These are phyloP conservation scores for Sapria himalayana DNA, from an alignment of 345 rosid species.

Conservation along the genomic window DNA sequence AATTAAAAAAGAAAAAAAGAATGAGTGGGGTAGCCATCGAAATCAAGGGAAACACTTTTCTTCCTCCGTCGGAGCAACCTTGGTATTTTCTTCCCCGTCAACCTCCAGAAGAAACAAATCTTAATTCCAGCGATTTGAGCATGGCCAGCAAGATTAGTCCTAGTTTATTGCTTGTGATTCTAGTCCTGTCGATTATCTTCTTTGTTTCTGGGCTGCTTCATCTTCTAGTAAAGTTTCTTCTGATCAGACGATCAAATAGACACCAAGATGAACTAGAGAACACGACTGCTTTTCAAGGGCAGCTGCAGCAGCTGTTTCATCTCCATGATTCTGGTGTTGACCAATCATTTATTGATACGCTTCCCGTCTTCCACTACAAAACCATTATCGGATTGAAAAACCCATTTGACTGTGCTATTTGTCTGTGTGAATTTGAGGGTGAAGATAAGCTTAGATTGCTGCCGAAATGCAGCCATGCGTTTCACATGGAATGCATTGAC, in stretches of 20 bases:
- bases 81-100: slow-evolving; percentile 10
- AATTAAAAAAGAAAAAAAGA: slow-evolving; percentile 1
- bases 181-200: slow-evolving; percentile 76
- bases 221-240: slow-evolving; percentile 55
- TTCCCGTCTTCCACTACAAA: slow-evolving; percentile 73
- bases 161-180: slow-evolving; percentile 48
- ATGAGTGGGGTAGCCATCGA: slow-evolving; percentile 24
- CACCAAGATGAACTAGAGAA: slow-evolving; percentile 41
- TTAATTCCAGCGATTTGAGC: slow-evolving; percentile 20
- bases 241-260: slow-evolving; percentile 41
- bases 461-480: slow-evolving; percentile 97
- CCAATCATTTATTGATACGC: slow-evolving; percentile 85
- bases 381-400: slow-evolving; percentile 56
- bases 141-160: slow-evolving; percentile 61
- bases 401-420: slow-evolving; percentile 95
- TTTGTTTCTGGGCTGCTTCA: slow-evolving; percentile 81
- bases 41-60: slow-evolving; percentile 11
- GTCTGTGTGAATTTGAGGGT: slow-evolving; percentile 76
- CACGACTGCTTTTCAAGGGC: slow-evolving; percentile 87
- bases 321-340: slow-evolving; percentile 94
- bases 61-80: slow-evolving; percentile 19
- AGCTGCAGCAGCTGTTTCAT: slow-evolving; percentile 82
- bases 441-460: slow-evolving; percentile 85
- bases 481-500: slow-evolving; percentile 93
- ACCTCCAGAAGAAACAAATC: slow-evolving; percentile 6